Evolutionary conservation across 1,284 basidiomycete genomes (phyloP), one percentile per base, ranked within the genome.

Genomic region (Cutaneotrichosporon sp.): DNA sequence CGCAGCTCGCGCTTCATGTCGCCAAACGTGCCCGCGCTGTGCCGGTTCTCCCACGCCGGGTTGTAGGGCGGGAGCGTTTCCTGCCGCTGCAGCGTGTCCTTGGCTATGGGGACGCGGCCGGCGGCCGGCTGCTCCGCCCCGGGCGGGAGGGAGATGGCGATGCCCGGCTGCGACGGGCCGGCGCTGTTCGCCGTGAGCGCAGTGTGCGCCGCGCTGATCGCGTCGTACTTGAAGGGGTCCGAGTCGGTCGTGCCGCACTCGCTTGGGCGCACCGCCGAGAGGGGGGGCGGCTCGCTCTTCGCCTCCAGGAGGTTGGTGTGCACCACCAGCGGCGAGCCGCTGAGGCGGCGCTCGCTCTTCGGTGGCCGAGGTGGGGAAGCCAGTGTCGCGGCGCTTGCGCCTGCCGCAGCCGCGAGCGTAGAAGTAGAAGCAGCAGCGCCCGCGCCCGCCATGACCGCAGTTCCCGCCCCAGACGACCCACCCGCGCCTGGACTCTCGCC

Each of bases 1-100:
- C 38, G 27, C 47, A 50, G 47, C 16, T 50, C 16, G 27, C 47
- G 47, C 47, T 50, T 50, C 47, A 50, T 27, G 47, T 50, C 47
- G 27, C 47, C 47, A 27, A 29, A 50, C 25, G 25, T 27, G 14
- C 47, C 27, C 18, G 6, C 18, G 24, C 22, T 36, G 6, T 20
- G 33, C 20, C 51, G 51, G 4, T 38, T 33, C 33, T 38, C 51
- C 51, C 51, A 53, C 22, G 38, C 20, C 11, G 51, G 51, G 11
- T 53, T 14, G 51, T 53, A 53, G 10, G 16, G 34, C 16, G 51
- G 51, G 8, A 36, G 34, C 16, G 47, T 31, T 5, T 50, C 47
- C 47, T 29, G 25, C 31, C 47, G 13, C 7, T 10, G 47, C 25
- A 29, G 25, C 10, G 11, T n/a, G 16, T 14, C 16, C 34, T 36